These are phyloP conservation scores for Spirogloea muscicola DNA, from an alignment of 139 green algal species.

Conservation along the genomic window DNA sequence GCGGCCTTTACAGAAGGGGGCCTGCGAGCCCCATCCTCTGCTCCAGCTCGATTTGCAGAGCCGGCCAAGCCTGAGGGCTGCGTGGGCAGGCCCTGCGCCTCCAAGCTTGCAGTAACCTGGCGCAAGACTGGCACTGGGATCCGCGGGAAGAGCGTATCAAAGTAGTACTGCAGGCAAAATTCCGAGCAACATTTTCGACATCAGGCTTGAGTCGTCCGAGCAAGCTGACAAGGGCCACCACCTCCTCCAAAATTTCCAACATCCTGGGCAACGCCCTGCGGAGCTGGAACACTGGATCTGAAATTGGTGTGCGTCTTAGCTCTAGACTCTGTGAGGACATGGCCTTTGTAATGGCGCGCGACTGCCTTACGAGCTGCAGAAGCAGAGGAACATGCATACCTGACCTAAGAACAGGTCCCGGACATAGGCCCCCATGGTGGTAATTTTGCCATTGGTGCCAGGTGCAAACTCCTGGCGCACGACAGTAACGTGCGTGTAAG, in stretches of 20 bases:
- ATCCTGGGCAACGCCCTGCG: not conserved
- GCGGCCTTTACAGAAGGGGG: slow-evolving; percentile 88
- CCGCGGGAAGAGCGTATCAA: slow-evolving; percentile 93
- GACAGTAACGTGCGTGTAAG: too few relatives aligned
- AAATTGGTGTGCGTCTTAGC: too few relatives aligned
- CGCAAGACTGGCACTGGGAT: slow-evolving; percentile 85
- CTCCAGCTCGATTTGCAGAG: slow-evolving; percentile 65
- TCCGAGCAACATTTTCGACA: not conserved
- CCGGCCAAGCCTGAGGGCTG: slow-evolving; percentile 73
- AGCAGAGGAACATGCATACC: slow-evolving; percentile 25
- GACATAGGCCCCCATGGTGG: slow-evolving; percentile 81
- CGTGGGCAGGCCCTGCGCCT: slow-evolving; percentile 62
- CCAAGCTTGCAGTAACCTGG: slow-evolving; percentile 64
- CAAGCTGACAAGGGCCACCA: not conserved
- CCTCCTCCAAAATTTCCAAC: not conserved
- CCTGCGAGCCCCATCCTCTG: slow-evolving; percentile 61
- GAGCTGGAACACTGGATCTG: not conserved
- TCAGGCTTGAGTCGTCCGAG: not conserved
- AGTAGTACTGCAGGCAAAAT: slow-evolving; percentile 81
- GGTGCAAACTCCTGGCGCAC: slow-evolving; percentile 38
- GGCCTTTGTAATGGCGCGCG: not conserved
- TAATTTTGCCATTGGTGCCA: slow-evolving; percentile 50
- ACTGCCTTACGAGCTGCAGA: not conserved
- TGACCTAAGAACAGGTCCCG: slow-evolving; percentile 81
- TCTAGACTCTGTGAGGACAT: too few relatives aligned